These are phyloP conservation scores for Lentinus tigrinus DNA, from an alignment of 768 basidiomycete genomes.

Conservation along the genomic window DNA sequence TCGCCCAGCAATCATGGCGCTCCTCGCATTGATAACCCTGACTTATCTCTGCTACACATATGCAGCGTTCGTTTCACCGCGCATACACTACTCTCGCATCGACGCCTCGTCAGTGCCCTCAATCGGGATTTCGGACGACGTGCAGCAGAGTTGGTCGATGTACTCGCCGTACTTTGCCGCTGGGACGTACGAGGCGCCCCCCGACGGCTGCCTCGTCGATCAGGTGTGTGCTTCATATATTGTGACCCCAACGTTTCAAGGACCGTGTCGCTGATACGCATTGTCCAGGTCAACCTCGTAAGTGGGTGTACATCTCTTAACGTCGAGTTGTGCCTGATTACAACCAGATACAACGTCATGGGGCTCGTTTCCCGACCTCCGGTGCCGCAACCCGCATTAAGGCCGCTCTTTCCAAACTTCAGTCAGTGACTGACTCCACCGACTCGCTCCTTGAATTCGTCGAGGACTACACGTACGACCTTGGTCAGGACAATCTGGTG, in stretches of 20 bases:
- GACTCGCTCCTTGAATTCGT: constrained; percentile 56
- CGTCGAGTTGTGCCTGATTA: neutral
- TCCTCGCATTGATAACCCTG: neutral
- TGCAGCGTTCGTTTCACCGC: neutral
- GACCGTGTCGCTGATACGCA: neutral
- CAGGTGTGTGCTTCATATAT: constrained; percentile 21
- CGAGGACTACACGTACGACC: constrained; percentile 51
- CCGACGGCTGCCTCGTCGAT: constrained; percentile 40
- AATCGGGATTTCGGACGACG: constrained; percentile 13
- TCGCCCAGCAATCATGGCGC: constrained; percentile 1
- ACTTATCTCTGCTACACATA: constrained; percentile 9
- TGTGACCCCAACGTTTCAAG: neutral
- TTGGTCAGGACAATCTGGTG: constrained; percentile 59
- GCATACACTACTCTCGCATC: neutral
- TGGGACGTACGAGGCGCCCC: constrained; percentile 44
- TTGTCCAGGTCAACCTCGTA: constrained; percentile 55
- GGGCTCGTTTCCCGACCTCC: constrained; percentile 71
- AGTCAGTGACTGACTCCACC: constrained; percentile 41
- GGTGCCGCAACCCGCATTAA: constrained; percentile 44
- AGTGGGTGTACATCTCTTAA: constrained; percentile 19
- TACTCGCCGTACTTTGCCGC: constrained; percentile 62
- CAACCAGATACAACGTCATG: constrained; percentile 73
- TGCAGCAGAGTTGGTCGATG: constrained; percentile 47
- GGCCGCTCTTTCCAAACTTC: constrained; percentile 51
- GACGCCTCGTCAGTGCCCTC: neutral